A percentile compares a stretch with the other conserved stretches of the same genome.
Evolutionary conservation across 495 filamentous ascomycete genomes (phyloP).

Genomic region (Cercophora sp.): DNA sequence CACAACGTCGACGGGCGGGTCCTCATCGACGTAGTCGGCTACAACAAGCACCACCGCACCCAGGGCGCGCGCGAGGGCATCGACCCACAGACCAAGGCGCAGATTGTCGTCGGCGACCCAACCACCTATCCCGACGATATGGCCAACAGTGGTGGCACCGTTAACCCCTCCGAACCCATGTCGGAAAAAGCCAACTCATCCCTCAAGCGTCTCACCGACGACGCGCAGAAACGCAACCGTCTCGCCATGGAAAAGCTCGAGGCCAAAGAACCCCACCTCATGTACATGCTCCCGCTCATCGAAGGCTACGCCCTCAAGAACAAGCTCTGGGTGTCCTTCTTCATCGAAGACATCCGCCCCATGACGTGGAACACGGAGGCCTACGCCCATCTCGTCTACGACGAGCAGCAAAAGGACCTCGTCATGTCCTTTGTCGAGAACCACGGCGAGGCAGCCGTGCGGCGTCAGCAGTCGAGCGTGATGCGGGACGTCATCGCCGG

Average conservation of each 20-base stretch:
- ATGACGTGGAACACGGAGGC: constrained; percentile 37
- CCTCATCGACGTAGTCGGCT: constrained; percentile 36
- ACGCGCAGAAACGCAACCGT: constrained; percentile 29
- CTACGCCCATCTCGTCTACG: constrained; percentile 36
- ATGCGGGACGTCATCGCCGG: constrained; percentile 23
- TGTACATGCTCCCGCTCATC: constrained; percentile 34
- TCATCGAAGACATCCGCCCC: constrained; percentile 31
- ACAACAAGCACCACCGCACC: constrained; percentile 33
- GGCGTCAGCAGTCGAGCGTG: background rate
- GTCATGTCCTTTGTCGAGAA: constrained; percentile 40
- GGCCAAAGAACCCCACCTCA: constrained; percentile 24
- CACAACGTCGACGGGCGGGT: constrained; percentile 34
- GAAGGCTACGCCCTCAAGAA: constrained; percentile 39
- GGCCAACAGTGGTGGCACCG: background rate
- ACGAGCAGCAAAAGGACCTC: constrained; percentile 37
- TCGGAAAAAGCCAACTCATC: background rate
- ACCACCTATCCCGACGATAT: background rate
- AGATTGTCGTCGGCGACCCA: constrained; percentile 10
- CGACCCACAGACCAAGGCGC: constrained; percentile 12
- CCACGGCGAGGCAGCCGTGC: constrained; percentile 19
- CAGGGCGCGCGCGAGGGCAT: constrained; percentile 23
- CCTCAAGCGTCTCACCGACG: constrained; percentile 18
- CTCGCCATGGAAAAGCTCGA: constrained; percentile 18
- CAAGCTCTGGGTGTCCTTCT: constrained; percentile 38
- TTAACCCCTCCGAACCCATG: background rate